Conservation (phyloP, 257 asterid species). For the Pogostemon cablin region DNA sequence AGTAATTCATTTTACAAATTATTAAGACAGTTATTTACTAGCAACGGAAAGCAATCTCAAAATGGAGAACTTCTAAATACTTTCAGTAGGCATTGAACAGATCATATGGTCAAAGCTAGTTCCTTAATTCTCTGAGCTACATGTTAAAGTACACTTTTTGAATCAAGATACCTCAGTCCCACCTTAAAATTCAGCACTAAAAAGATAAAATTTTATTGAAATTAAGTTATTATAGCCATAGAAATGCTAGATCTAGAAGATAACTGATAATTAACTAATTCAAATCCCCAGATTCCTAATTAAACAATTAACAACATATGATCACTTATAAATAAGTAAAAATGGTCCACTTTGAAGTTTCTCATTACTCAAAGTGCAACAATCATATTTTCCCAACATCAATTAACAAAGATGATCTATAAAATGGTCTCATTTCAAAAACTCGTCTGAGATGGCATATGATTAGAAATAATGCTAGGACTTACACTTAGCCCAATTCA, state of each 20-base stretch:
- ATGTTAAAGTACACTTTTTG: slow-evolving; percentile 5
- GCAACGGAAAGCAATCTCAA: slow-evolving; percentile 24
- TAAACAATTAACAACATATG: background rate
- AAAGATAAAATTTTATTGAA: background rate
- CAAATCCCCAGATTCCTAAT: background rate
- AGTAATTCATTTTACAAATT: background rate
- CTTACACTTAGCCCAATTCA: background rate
- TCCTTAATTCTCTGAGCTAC: background rate
- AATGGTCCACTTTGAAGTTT: background rate
- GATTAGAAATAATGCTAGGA: background rate
- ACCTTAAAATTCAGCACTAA: slow-evolving; percentile 1
- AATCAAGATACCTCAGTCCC: background rate
- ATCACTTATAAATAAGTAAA: background rate
- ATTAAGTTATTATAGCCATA: background rate
- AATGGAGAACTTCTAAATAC: slow-evolving; percentile 9
- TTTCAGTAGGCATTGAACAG: background rate
- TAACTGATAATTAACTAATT: background rate
- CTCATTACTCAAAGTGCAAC: slow-evolving; percentile 13
- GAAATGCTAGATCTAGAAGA: background rate
- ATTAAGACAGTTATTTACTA: background rate
- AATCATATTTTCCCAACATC: slow-evolving; percentile 2
- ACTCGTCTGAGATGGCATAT: background rate
- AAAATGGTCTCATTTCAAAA: background rate
- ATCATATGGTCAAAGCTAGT: background rate
- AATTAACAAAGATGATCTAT: slow-evolving; percentile 1